phyloP scores from a whole-genome alignment of 352 stramenopile genomes.

The Phytophthora agathidicida region DNA sequence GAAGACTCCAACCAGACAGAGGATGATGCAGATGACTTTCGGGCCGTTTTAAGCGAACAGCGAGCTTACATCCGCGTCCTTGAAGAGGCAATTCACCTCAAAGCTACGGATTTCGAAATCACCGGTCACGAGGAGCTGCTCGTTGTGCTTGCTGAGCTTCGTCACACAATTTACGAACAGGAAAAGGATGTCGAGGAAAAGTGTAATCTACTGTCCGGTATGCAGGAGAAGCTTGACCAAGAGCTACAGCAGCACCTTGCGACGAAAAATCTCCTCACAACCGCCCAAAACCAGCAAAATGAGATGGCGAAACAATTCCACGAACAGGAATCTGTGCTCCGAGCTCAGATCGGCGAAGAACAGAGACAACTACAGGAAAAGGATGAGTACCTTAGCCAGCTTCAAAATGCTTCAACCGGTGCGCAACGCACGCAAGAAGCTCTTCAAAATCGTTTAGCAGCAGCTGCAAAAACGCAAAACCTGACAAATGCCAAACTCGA shows the following conservation, averaged over 20 bases:
- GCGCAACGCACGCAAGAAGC: slow-evolving; percentile 25
- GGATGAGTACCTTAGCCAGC: slow-evolving; percentile 12
- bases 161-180: slow-evolving; percentile 80
- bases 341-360: slow-evolving; percentile 31
- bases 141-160: slow-evolving; percentile 73
- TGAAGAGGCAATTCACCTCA: slow-evolving; percentile 77
- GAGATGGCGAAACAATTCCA: slow-evolving; percentile 23
- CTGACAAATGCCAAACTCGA: slow-evolving; percentile 30
- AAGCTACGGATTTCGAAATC: slow-evolving; percentile 68
- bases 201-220: slow-evolving; percentile 1
- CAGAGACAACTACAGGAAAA: slow-evolving; percentile 40
- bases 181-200: slow-evolving; percentile 58
- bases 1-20: slow-evolving; percentile 2
- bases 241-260: slow-evolving; percentile 28
- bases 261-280: slow-evolving; percentile 25
- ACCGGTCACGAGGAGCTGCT: slow-evolving; percentile 80
- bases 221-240: slow-evolving; percentile 31
- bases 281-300: slow-evolving; percentile 22
- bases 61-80: slow-evolving; percentile 75
- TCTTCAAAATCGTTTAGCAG: slow-evolving; percentile 23
- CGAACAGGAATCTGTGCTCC: slow-evolving; percentile 36
- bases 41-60: slow-evolving; percentile 43
- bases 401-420: slow-evolving; percentile 18
- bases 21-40: slow-evolving; percentile 4
- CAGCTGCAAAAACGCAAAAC: slow-evolving; percentile 33